Percentiles rank a stretch among this genome's conserved stretches.
These are phyloP conservation scores for Pharus latifolius DNA, from an alignment of 176 grass and related monocot species.

Conservation along the genomic window DNA sequence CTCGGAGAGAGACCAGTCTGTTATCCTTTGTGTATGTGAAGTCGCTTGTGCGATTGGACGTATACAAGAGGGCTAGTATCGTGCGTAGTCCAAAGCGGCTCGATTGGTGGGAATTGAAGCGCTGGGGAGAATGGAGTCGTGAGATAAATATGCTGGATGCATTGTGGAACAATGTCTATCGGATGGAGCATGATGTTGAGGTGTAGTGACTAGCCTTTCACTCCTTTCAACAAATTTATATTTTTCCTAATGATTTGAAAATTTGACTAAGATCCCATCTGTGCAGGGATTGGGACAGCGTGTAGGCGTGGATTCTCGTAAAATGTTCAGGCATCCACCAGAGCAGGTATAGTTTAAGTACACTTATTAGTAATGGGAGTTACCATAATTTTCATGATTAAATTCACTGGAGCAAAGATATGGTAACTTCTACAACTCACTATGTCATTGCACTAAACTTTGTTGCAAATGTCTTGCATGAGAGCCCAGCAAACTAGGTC, in stretches of 20 bases:
- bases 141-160: neutral
- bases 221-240: neutral
- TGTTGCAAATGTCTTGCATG: neutral
- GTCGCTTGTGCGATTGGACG: constrained; percentile 18
- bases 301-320: neutral
- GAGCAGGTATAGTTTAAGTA: neutral
- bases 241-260: neutral
- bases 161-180: neutral
- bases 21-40: neutral
- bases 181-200: neutral
- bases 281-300: neutral
- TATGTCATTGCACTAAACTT: no score
- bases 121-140: neutral
- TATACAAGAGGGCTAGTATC: neutral
- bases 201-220: neutral
- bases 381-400: neutral
- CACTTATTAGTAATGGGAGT: neutral
- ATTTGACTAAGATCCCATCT: neutral
- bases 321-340: neutral
- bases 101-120: constrained; percentile 4
- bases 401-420: no score
- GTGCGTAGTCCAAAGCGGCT: neutral
- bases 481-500: neutral
- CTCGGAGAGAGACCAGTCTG: neutral
- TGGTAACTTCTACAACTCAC: no score